Base-by-base conservation (phyloP, 2,329 filamentous ascomycete species). In the Exserohilum turcica region DNA sequence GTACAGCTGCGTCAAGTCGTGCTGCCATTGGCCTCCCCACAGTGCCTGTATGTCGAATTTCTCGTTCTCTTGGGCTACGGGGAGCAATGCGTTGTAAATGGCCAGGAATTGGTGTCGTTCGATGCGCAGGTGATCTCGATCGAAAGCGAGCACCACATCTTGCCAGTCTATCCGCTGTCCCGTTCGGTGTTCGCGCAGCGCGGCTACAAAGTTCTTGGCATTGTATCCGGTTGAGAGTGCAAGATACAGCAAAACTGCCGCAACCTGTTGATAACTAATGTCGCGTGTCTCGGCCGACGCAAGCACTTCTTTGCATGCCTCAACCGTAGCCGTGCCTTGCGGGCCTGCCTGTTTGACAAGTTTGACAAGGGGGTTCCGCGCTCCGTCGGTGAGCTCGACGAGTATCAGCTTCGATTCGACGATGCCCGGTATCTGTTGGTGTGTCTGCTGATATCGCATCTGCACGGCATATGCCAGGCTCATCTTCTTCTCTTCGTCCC, bases 1-100 rank as follows among this genome's bases (percentile, higher is more conserved):
- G n/a, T 92, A 95, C 31, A 99, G 79, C 61, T 97, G 93, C 0
- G 94, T 91, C 57, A 96, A 87, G 12, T 89, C 84, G 62, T 95
- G 85, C 57, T 88, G 86, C 93, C 95, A 99, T 57, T 85, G 66
- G 6, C 92, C 92, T 53, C 92, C 92, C 92, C 94, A 97, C 18
- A 99, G 79, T 33, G 82, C 83, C 72, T 97, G 92, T 38, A 99
- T 88, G 70, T 97, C 91, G 64, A 97, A 86, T 21, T 79, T 79
- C 13, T 82, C 78, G 42, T 84, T 79, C 8, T 84, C 82, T 28
- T 77, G 74, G 2, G 92, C 90, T 48, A 94, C 80, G 1, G 88
- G 86, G 13, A 92, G 77, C 24, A 99, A 78, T 4, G 90, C 89
- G 49, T 89, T 84, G 77, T 94, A 96, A 3, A 99, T 79, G 10